These are phyloP conservation scores for Exophiala xenobiotica DNA, from an alignment of 2,329 filamentous ascomycete species.

Conservation along the genomic window DNA sequence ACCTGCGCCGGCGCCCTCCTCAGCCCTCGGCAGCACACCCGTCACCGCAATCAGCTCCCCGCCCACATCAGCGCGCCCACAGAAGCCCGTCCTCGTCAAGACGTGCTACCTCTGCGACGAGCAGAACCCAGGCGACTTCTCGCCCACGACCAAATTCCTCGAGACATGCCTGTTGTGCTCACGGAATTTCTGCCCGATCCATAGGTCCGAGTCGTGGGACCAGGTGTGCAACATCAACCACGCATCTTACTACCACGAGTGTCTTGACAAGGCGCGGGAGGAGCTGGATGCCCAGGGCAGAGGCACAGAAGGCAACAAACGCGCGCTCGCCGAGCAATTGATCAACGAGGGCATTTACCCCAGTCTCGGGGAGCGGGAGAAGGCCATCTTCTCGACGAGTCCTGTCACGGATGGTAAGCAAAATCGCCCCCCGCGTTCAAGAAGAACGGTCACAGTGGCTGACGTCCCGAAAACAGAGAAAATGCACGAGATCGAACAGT, in stretches of 20 bases:
- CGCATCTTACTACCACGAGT: constrained; percentile 29
- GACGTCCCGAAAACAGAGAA: constrained; percentile 20
- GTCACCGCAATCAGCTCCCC: not conserved
- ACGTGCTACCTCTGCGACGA: constrained; percentile 32
- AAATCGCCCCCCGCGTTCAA: not conserved
- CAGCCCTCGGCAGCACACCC: not conserved
- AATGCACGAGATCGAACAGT: constrained; percentile 27
- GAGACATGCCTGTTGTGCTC: constrained; percentile 29
- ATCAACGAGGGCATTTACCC: constrained; percentile 29
- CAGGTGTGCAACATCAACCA: constrained; percentile 32
- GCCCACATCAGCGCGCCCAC: constrained; percentile 7
- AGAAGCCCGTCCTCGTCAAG: constrained; percentile 21
- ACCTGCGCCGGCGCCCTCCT: constrained; percentile 15
- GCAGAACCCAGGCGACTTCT: constrained; percentile 32
- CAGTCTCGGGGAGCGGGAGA: constrained; percentile 31
- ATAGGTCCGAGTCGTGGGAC: constrained; percentile 27
- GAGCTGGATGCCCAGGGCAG: constrained; percentile 23
- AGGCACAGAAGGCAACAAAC: constrained; percentile 14
- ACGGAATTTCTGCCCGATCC: constrained; percentile 30
- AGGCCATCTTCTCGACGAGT: constrained; percentile 31
- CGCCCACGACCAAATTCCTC: constrained; percentile 31
- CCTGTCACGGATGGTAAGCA: constrained; percentile 28
- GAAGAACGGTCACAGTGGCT: not conserved
- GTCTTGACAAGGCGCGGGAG: constrained; percentile 22
- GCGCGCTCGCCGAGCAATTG: constrained; percentile 25